Evolutionary conservation across 208 protist species (phyloP).

Genomic region (Wallacemonas sp.): DNA sequence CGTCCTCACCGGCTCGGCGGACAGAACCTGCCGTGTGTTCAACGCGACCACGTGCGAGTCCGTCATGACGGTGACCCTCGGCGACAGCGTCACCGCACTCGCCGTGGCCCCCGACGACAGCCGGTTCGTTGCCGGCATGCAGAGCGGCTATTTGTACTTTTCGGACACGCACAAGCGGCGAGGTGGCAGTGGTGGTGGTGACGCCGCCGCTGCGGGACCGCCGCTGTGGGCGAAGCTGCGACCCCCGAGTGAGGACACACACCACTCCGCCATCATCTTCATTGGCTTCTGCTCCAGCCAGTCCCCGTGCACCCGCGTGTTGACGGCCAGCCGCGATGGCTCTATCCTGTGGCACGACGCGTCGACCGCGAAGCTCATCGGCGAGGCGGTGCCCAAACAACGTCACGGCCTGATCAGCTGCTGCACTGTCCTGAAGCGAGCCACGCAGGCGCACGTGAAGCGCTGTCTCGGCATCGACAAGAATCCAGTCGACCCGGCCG

Average conservation of each 20-base stretch:
- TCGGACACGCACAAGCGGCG: constrained; percentile 8
- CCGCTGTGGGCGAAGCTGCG: constrained; percentile 25
- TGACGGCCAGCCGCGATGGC: constrained; percentile 54
- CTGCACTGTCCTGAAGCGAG: constrained; percentile 32
- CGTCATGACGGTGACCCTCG: constrained; percentile 53
- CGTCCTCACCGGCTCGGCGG: constrained; percentile 69
- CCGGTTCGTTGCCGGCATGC: constrained; percentile 53
- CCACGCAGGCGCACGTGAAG: not conserved
- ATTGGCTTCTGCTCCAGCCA: constrained; percentile 36
- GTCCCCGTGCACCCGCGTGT: constrained; percentile 17
- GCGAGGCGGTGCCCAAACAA: constrained; percentile 44
- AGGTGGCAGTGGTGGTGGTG: no score
- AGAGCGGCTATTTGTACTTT: constrained; percentile 67
- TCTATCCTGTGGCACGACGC: constrained; percentile 66
- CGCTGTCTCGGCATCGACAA: constrained; percentile 43
- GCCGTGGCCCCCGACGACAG: constrained; percentile 41
- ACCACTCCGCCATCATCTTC: constrained; percentile 66
- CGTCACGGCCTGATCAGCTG: constrained; percentile 48
- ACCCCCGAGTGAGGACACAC: constrained; percentile 48
- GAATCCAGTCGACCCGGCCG: constrained; percentile 50
- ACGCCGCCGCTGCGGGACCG: not conserved
- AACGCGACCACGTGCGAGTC: constrained; percentile 52
- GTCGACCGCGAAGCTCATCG: constrained; percentile 28
- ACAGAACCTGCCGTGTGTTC: constrained; percentile 76
- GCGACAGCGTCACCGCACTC: constrained; percentile 56